Percentiles rank a stretch among this genome's conserved stretches.
Evolutionary conservation across 306 rosid species (phyloP).

Genomic region (Glycyrrhiza uralensis): DNA sequence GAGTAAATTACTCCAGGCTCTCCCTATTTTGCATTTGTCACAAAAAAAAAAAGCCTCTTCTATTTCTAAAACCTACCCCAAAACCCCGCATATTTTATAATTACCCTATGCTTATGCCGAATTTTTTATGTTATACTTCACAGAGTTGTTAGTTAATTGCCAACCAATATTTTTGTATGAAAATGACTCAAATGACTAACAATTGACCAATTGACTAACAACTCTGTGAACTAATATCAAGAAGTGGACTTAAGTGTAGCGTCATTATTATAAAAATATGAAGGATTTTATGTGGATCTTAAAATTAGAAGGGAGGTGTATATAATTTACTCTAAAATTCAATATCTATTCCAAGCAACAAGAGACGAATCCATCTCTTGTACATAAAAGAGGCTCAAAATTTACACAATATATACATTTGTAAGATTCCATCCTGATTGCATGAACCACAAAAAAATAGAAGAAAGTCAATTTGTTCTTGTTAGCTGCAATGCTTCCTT

Average conservation of each 20-base stretch:
- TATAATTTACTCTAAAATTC: not conserved
- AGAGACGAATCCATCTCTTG: not conserved
- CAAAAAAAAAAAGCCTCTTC: not conserved
- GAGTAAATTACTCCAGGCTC: not conserved
- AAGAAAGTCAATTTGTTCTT: not conserved
- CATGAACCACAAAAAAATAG: slow-evolving; percentile 2
- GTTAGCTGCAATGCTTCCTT: not conserved
- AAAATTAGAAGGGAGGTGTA: too few relatives aligned
- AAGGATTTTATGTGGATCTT: not conserved
- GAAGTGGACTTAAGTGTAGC: too few relatives aligned
- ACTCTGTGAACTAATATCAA: too few relatives aligned
- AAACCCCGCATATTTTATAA: not conserved
- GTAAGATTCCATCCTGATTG: not conserved
- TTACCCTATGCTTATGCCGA: not conserved
- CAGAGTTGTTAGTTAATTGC: too few relatives aligned
- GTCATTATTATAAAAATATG: too few relatives aligned
- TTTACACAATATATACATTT: not conserved
- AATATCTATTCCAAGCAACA: not conserved
- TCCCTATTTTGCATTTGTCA: not conserved
- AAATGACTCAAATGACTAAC: not conserved
- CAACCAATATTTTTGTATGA: not conserved
- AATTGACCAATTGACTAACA: not conserved
- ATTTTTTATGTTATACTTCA: not conserved
- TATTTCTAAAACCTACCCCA: not conserved
- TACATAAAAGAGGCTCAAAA: not conserved